These are phyloP conservation scores for Inga oerstediana DNA, from an alignment of 306 rosid species.

Conservation along the genomic window DNA sequence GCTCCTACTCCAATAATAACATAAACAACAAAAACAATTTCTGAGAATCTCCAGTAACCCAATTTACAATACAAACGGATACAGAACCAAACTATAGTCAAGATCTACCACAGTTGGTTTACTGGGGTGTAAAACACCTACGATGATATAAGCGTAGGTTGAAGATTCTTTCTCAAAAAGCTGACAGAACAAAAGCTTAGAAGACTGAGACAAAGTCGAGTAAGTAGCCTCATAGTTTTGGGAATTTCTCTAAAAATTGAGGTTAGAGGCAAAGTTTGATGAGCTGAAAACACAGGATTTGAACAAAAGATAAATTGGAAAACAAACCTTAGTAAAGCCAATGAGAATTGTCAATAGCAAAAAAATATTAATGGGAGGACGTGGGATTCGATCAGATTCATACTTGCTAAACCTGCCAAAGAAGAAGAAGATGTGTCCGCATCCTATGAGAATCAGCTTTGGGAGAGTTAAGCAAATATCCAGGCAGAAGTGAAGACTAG, in stretches of 20 bases:
- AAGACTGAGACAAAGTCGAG: conserved; percentile 41
- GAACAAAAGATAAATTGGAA: not conserved
- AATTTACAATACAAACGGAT: not conserved
- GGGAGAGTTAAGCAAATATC: too few relatives aligned
- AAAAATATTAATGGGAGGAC: not conserved
- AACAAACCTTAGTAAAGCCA: not conserved
- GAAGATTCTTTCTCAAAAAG: conserved; percentile 96
- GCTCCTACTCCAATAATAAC: not conserved
- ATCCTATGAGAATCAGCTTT: too few relatives aligned
- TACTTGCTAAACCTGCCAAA: conserved; percentile 3
- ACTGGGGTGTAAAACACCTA: conserved; percentile 69
- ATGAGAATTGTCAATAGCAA: not conserved
- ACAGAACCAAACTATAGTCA: not conserved
- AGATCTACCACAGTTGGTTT: conserved; percentile 71
- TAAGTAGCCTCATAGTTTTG: conserved; percentile 24
- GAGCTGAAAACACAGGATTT: conserved; percentile 40
- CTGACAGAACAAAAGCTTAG: conserved; percentile 83
- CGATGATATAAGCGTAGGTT: conserved; percentile 87
- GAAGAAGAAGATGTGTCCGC: too few relatives aligned
- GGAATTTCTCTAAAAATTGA: conserved; percentile 13
- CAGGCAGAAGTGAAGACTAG: too few relatives aligned
- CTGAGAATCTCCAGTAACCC: not conserved
- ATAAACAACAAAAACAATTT: not conserved
- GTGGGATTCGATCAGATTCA: conserved; percentile 13
- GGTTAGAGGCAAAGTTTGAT: conserved; percentile 16